These are phyloP conservation scores for Arachnomyces sp. DNA, from an alignment of 2,329 filamentous ascomycete genomes.

Conservation along the genomic window DNA sequence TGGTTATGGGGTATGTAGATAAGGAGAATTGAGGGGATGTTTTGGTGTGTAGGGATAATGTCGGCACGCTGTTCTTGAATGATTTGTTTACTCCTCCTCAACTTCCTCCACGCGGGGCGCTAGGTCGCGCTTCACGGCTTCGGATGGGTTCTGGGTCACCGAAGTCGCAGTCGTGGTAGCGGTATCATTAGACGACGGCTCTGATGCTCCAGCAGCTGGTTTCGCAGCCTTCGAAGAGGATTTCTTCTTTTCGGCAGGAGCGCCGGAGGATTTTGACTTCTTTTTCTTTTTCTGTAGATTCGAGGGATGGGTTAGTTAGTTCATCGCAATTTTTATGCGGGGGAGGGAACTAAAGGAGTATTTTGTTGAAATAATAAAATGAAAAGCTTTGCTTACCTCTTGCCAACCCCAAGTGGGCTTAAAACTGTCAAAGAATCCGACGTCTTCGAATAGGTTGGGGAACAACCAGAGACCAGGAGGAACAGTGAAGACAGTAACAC, in stretches of 20 bases:
- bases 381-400: slow-evolving; percentile 55
- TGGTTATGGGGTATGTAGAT: too few species aligned
- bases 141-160: slow-evolving; percentile 23
- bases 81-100: slow-evolving; percentile 26
- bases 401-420: slow-evolving; percentile 97
- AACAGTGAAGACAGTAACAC: slow-evolving; percentile 76
- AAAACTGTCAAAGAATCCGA: slow-evolving; percentile 97
- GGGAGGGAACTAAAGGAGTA: background rate
- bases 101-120: slow-evolving; percentile 41
- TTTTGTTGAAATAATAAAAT: background rate
- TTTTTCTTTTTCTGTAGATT: slow-evolving; percentile 31
- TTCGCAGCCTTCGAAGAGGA: background rate
- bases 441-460: slow-evolving; percentile 96
- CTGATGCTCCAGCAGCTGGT: background rate
- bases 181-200: slow-evolving; percentile 10
- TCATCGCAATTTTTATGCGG: slow-evolving; percentile 13
- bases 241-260: slow-evolving; percentile 9
- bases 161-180: slow-evolving; percentile 17
- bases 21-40: too few species aligned
- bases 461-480: slow-evolving; percentile 95
- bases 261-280: slow-evolving; percentile 26
- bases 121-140: slow-evolving; percentile 32
- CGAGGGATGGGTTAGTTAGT: too few species aligned
- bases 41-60: too few species aligned
- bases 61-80: too few species aligned